These are phyloP conservation scores for Fusarium decemcellulare DNA, from an alignment of 2,329 filamentous ascomycete species.

Conservation along the genomic window DNA sequence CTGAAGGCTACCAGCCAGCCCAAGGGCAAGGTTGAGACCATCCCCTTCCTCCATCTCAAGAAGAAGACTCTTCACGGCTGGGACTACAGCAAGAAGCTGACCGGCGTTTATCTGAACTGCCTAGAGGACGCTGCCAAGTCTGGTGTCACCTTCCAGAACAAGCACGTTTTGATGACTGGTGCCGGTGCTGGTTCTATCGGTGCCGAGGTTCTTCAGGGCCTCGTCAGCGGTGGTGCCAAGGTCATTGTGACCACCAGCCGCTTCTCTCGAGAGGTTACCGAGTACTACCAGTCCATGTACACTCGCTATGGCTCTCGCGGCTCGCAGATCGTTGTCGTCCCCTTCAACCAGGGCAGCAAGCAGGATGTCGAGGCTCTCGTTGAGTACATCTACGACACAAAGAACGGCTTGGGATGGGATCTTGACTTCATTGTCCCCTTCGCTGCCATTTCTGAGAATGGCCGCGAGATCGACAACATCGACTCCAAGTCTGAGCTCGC, in stretches of 20 bases:
- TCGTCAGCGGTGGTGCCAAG: conserved; percentile 97
- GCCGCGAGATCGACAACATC: conserved; percentile 95
- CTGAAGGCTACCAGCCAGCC: conserved; percentile 68
- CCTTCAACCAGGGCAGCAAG: conserved; percentile 99
- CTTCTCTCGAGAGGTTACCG: conserved; percentile 96
- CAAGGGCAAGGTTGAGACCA: conserved; percentile 96
- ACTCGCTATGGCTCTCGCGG: conserved; percentile 92
- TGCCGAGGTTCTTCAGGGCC: conserved; percentile 94
- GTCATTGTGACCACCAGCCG: conserved; percentile 97
- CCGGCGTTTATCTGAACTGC: conserved; percentile 91
- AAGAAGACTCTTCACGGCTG: conserved; percentile 93
- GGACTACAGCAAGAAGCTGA: conserved; percentile 99
- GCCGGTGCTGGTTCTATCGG: conserved; percentile 98
- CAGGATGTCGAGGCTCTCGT: conserved; percentile 96
- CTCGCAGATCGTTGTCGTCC: conserved; percentile 96
- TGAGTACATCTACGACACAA: conserved; percentile 96
- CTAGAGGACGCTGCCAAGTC: conserved; percentile 89
- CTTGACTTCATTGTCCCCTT: conserved; percentile 97
- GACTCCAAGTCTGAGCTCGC: conserved; percentile 98
- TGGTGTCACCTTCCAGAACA: conserved; percentile 93
- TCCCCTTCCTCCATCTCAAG: conserved; percentile 97
- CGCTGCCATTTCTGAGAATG: conserved; percentile 97
- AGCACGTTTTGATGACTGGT: conserved; percentile 98
- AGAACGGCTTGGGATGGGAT: conserved; percentile 98
- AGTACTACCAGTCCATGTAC: conserved; percentile 99